Base-by-base conservation (phyloP, 2,329 filamentous ascomycete genomes). In the Penicillium hordei region DNA sequence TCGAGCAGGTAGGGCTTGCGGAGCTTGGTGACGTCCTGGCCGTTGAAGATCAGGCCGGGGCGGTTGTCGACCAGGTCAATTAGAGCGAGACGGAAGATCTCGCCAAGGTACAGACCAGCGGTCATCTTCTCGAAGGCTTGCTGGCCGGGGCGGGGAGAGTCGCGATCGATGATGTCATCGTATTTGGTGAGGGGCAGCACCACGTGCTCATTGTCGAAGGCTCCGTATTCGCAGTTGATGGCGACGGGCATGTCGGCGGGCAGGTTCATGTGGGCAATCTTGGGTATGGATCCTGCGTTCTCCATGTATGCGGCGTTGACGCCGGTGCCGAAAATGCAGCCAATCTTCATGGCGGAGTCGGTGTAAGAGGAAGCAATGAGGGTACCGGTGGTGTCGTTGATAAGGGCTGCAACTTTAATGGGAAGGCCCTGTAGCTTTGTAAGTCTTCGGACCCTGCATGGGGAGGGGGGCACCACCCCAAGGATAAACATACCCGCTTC, bases 261-360 rank as follows among this genome's bases (percentile, higher is more conserved):
- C 38, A 97, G 84, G 70, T 95, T 94, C 82, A 96, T 85, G 78
- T 97, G 87, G 12, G 89, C 91, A 54, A 99, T 86, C 82, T 99
- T 99, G 64, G 93, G 93, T 64, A 99, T 91, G 13, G 89, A 90
- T 64, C 91, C 92, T 63, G 86, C 90, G 70, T 95, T 79, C 78
- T 99, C 94, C 89, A 99, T 96, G 80, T 99, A 99, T 39, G 94
- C 94, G 40, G 93, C 94, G 71, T 99, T 99, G 80, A 94, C 97
- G 59, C 94, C 94, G 13, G 94, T 99, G 68, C 94, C 94, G 70
- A 99, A 99, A 72, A 99, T 99, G 77, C 93, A 97, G 55, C 94
- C 94, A 69, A 97, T 94, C 78, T 87, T 92, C 85, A 97, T 95
- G 66, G 88, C 86, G 45, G 88, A 81, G 73, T 99, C 93, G n/a